These are phyloP conservation scores for Ambrosia trifida DNA, from an alignment of 129 eudicot species.

Conservation along the genomic window DNA sequence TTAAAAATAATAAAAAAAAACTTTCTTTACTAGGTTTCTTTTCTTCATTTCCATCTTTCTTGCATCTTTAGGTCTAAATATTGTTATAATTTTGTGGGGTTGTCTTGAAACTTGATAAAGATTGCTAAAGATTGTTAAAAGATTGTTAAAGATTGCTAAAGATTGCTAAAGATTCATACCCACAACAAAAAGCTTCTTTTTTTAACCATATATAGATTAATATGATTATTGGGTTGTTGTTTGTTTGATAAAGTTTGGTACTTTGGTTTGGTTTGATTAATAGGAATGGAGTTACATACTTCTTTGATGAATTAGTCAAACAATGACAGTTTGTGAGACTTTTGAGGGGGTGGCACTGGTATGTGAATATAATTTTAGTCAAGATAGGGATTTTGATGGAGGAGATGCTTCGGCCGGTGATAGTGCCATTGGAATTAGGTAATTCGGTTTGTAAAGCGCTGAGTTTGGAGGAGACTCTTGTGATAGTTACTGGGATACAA, in stretches of 20 bases:
- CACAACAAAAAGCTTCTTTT: neutral
- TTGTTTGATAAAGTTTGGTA: slow-evolving; percentile 18
- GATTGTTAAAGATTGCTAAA: slow-evolving; percentile 21
- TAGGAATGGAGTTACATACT: slow-evolving; percentile 35
- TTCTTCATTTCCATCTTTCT: slow-evolving; percentile 30
- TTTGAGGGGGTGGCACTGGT: slow-evolving; percentile 44
- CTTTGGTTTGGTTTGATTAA: slow-evolving; percentile 23
- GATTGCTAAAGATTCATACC: slow-evolving; percentile 19
- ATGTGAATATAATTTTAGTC: slow-evolving; percentile 39
- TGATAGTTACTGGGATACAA: slow-evolving; percentile 38
- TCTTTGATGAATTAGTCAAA: slow-evolving; percentile 56
- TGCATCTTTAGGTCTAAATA: slow-evolving; percentile 36
- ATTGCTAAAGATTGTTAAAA: slow-evolving; percentile 31
- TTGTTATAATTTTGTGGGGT: slow-evolving; percentile 31
- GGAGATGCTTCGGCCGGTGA: slow-evolving; percentile 57
- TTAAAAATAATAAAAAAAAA: neutral
- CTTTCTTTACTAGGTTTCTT: slow-evolving; percentile 47
- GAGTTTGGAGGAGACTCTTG: slow-evolving; percentile 30
- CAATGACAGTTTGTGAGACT: slow-evolving; percentile 64
- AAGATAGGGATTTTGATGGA: slow-evolving; percentile 63
- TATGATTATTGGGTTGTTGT: slow-evolving; percentile 23
- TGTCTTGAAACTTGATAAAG: slow-evolving; percentile 20
- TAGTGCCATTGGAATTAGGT: slow-evolving; percentile 61
- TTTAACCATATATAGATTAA: slow-evolving; percentile 34
- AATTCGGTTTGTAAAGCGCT: slow-evolving; percentile 42